Percentiles rank a stretch among this genome's conserved stretches.
phyloP scores from a whole-genome alignment of 257 asterid species.

The Paraleonurus japonicus region DNA sequence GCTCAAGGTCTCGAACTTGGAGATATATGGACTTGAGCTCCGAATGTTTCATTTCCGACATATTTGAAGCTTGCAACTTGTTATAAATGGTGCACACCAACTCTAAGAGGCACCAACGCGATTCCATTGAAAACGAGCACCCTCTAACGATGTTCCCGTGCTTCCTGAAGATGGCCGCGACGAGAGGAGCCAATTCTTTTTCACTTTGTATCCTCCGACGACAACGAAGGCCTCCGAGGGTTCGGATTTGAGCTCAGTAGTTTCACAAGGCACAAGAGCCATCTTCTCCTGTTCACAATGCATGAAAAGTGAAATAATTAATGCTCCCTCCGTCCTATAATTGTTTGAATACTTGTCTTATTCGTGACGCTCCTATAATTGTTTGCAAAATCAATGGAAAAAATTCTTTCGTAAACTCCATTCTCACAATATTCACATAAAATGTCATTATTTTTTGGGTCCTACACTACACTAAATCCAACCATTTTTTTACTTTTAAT shows the following conservation, averaged over 20 bases:
- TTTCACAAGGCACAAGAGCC: too few relatives aligned
- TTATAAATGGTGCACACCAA: slow-evolving; percentile 15
- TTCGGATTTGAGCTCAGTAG: neutral
- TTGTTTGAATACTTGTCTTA: too few relatives aligned
- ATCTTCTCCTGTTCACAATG: too few relatives aligned
- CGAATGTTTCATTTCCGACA: neutral
- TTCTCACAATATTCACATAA: too few relatives aligned
- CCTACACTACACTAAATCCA: too few relatives aligned
- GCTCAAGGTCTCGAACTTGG: slow-evolving; percentile 12
- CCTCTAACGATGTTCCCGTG: slow-evolving; percentile 9
- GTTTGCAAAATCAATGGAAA: too few relatives aligned
- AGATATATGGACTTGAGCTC: neutral
- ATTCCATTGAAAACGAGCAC: slow-evolving; percentile 2
- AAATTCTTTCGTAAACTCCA: too few relatives aligned
- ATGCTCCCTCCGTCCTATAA: too few relatives aligned
- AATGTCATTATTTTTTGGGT: too few relatives aligned
- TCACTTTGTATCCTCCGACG: slow-evolving; percentile 14
- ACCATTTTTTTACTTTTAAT: too few relatives aligned
- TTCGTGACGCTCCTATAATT: too few relatives aligned
- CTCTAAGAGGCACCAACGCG: slow-evolving; percentile 17
- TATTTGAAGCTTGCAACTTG: slow-evolving; percentile 3
- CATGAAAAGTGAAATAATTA: too few relatives aligned
- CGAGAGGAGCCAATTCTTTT: neutral
- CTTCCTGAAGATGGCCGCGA: slow-evolving; percentile 12
- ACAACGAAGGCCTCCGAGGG: neutral